Conservation (phyloP, 768 basidiomycete genomes). For the Tricholoma matsutake region DNA sequence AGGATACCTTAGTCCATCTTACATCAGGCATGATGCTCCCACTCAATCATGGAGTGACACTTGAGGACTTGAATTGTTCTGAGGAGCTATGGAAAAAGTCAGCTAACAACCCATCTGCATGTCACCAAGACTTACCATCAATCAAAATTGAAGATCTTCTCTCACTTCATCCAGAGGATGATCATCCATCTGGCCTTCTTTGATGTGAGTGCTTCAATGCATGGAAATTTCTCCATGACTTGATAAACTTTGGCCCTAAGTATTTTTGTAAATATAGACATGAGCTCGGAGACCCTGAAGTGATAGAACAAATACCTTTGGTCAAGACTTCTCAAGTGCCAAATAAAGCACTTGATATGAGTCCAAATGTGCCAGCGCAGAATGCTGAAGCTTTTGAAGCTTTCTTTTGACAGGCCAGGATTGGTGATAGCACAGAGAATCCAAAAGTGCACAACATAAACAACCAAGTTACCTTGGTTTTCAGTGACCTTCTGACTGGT, state of each 20-base stretch:
- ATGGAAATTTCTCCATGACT: constrained; percentile 26
- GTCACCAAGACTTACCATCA: constrained; percentile 25
- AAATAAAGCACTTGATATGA: not conserved
- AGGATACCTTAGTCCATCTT: not conserved
- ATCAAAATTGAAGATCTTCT: constrained; percentile 17
- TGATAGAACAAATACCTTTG: constrained; percentile 16
- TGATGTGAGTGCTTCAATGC: constrained; percentile 24
- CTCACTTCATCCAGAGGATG: constrained; percentile 2
- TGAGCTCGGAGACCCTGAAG: constrained; percentile 18
- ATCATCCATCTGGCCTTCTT: constrained; percentile 13
- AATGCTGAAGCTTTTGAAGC: constrained; percentile 1
- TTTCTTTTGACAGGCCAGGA: constrained; percentile 14
- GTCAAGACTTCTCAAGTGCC: constrained; percentile 1
- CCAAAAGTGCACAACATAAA: not conserved
- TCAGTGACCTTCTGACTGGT: constrained; percentile 18
- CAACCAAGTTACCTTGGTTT: constrained; percentile 1
- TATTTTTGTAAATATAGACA: constrained; percentile 18
- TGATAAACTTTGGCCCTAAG: constrained; percentile 16
- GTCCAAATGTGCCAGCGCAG: not conserved
- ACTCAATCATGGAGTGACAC: constrained; percentile 20
- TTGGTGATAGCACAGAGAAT: constrained; percentile 20
- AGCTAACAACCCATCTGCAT: constrained; percentile 18
- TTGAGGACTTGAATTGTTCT: constrained; percentile 28
- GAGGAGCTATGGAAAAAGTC: constrained; percentile 32
- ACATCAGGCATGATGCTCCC: constrained; percentile 20